Conservation (phyloP, 768 basidiomycete genomes). For the Phlegmacium glaucopus region DNA sequence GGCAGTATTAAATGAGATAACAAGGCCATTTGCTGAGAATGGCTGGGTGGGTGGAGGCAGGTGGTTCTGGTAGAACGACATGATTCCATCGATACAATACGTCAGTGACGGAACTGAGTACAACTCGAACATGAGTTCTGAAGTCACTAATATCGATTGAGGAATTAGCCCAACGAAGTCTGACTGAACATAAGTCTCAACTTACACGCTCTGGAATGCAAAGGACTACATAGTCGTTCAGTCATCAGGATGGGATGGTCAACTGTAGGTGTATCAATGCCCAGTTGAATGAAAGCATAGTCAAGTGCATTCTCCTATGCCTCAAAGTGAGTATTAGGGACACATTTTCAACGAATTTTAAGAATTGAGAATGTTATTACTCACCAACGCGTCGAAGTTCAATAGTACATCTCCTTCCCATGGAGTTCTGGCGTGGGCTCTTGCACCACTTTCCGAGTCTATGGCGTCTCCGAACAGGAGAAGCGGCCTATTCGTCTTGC, state of each 20-base stretch:
- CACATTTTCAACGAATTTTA: not conserved
- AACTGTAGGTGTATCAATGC: constrained; percentile 71
- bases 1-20: constrained; percentile 88
- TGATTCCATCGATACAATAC: constrained; percentile 86
- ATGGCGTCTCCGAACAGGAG: constrained; percentile 86
- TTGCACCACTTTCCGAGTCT: constrained; percentile 82
- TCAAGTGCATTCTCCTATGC: constrained; percentile 91
- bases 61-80: constrained; percentile 89
- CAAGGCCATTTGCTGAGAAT: constrained; percentile 70
- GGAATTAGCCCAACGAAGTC: not conserved
- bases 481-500: constrained; percentile 78
- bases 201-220: constrained; percentile 85
- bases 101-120: constrained; percentile 84
- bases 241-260: constrained; percentile 93
- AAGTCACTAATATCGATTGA: constrained; percentile 62
- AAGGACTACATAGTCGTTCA: constrained; percentile 82
- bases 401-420: constrained; percentile 95
- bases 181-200: constrained; percentile 12
- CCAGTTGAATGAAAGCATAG: constrained; percentile 84
- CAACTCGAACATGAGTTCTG: constrained; percentile 93
- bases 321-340: constrained; percentile 21
- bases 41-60: constrained; percentile 31
- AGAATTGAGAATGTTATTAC: constrained; percentile 29
- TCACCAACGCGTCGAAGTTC: constrained; percentile 90
- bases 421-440: constrained; percentile 72